Conservation (phyloP, 345 rosid genomes). For the Lumnitzera racemosa region DNA sequence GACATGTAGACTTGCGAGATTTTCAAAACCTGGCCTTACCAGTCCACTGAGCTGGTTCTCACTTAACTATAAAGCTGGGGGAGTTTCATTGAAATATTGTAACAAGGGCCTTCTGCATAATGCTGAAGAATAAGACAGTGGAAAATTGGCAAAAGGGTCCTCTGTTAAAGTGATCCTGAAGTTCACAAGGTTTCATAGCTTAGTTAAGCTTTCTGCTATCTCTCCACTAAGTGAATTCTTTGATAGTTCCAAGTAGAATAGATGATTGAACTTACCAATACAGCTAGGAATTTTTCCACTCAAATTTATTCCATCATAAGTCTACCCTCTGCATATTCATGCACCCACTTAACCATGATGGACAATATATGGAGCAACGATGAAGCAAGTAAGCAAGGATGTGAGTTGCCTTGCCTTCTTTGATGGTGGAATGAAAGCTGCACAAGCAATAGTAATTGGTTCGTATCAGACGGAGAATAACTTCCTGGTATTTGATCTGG, state of each 20-base stretch:
- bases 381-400: conserved; percentile 21
- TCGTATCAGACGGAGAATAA: conserved; percentile 31
- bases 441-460: conserved; percentile 25
- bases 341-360: conserved; percentile 17
- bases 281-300: conserved; percentile 11
- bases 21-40: conserved; percentile 6
- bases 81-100: not conserved
- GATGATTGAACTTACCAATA: conserved; percentile 5
- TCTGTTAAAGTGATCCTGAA: not conserved
- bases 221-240: conserved; percentile 12
- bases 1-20: conserved; percentile 4
- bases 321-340: conserved; percentile 12
- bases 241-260: conserved; percentile 16
- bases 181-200: not conserved
- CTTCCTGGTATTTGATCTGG: conserved; percentile 26
- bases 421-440: conserved; percentile 22
- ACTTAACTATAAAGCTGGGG: conserved; percentile 1
- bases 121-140: not conserved
- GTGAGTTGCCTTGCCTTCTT: conserved; percentile 31
- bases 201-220: conserved; percentile 4
- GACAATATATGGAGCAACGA: conserved; percentile 22
- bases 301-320: conserved; percentile 13
- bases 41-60: conserved; percentile 10
- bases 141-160: conserved; percentile 2
- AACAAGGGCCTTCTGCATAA: too few relatives aligned